phyloP scores from a whole-genome alignment of 768 basidiomycete genomes.

The Chalciporus piperatus region DNA sequence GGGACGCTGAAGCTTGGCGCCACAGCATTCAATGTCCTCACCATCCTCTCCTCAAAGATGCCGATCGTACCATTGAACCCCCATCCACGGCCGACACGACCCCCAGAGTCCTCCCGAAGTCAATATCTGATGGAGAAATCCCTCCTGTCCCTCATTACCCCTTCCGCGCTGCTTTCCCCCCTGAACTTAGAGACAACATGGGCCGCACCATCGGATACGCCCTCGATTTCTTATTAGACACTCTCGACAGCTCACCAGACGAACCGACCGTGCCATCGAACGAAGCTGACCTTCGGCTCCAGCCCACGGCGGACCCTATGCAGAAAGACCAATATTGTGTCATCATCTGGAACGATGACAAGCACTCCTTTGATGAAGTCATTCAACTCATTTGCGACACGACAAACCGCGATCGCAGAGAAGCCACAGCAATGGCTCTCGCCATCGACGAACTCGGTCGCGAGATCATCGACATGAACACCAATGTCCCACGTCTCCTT shows the following conservation, averaged over 20 bases:
- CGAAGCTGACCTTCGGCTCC: slow-evolving; percentile 68
- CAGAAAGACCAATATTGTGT: slow-evolving; percentile 78
- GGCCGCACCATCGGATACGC: slow-evolving; percentile 70
- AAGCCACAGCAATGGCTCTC: slow-evolving; percentile 54
- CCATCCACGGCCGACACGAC: slow-evolving; percentile 33
- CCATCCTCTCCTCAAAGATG: slow-evolving; percentile 55
- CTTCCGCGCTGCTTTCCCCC: slow-evolving; percentile 52
- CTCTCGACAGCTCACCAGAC: slow-evolving; percentile 78
- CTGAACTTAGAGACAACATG: slow-evolving; percentile 74
- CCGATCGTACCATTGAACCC: slow-evolving; percentile 8
- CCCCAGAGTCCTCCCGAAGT: slow-evolving; percentile 40
- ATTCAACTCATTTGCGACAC: slow-evolving; percentile 65
- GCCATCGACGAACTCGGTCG: slow-evolving; percentile 78
- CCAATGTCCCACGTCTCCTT: slow-evolving; percentile 50
- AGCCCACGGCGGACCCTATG: slow-evolving; percentile 76
- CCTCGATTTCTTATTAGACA: slow-evolving; percentile 80
- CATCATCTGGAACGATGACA: slow-evolving; percentile 95
- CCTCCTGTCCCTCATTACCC: slow-evolving; percentile 63
- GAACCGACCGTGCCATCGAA: slow-evolving; percentile 65
- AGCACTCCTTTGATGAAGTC: slow-evolving; percentile 90
- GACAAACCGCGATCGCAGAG: slow-evolving; percentile 48
- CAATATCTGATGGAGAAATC: slow-evolving; percentile 45
- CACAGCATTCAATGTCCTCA: slow-evolving; percentile 62
- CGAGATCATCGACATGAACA: slow-evolving; percentile 77
- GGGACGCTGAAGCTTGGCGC: slow-evolving; percentile 88